Conservation (phyloP, 129 eudicot genomes). For the Flaveria trinervia region DNA sequence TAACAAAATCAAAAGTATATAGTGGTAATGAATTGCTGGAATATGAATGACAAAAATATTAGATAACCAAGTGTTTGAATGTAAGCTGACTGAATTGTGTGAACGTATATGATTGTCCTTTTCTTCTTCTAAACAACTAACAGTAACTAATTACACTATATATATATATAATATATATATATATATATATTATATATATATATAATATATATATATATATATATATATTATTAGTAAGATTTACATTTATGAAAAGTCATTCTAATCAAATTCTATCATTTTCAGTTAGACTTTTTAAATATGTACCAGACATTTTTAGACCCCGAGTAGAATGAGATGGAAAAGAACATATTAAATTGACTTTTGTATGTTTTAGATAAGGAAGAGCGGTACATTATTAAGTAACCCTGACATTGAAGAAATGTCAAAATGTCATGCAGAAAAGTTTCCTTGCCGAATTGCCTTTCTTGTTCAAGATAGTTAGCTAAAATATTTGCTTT, state of each 20-base stretch:
- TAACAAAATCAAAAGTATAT: not conserved
- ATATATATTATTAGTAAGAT: too few relatives aligned
- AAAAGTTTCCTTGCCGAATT: slow-evolving; percentile 40
- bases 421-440: slow-evolving; percentile 76
- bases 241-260: not conserved
- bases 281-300: too few relatives aligned
- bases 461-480: slow-evolving; percentile 45
- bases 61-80: not conserved
- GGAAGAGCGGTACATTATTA: slow-evolving; percentile 56
- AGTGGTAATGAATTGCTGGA: not conserved
- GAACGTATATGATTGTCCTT: not conserved
- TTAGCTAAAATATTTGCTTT: slow-evolving; percentile 22
- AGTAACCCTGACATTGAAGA: slow-evolving; percentile 79
- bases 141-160: not conserved
- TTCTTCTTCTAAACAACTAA: not conserved
- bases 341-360: not conserved
- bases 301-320: not conserved
- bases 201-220: too few relatives aligned
- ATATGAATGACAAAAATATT: not conserved
- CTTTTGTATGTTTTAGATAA: not conserved
- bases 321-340: not conserved
- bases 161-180: too few relatives aligned
- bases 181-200: too few relatives aligned
- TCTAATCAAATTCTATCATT: not conserved
- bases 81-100: not conserved